Conservation (phyloP, 2,329 filamentous ascomycete species). For the Phyllosticta paracitricarpa region DNA sequence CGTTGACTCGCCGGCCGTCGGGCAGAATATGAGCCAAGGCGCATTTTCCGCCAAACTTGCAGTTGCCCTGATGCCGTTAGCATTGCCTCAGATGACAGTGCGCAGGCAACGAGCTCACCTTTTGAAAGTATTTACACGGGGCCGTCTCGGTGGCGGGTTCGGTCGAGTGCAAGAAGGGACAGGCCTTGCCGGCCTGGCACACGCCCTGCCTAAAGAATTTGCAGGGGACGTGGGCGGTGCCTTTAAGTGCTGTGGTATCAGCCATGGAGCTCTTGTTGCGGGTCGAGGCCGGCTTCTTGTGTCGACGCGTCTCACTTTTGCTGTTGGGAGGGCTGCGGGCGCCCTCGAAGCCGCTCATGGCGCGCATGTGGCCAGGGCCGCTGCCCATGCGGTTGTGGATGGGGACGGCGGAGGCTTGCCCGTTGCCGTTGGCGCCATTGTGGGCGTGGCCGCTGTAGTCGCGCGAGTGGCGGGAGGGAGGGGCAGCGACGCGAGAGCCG, state of each 20-base stretch:
- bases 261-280: not conserved
- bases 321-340: conserved; percentile 40
- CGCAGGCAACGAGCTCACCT: conserved; percentile 48
- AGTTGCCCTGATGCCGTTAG: conserved; percentile 64
- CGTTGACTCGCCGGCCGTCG: conserved; percentile 84
- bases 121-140: conserved; percentile 96
- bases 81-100: not conserved
- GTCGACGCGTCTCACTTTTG: conserved; percentile 30
- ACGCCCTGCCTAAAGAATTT: conserved; percentile 97
- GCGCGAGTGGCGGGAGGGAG: conserved; percentile 19
- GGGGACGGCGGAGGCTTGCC: conserved; percentile 25
- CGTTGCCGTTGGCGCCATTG: conserved; percentile 23
- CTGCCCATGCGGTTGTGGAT: conserved; percentile 22
- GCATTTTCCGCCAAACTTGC: conserved; percentile 97
- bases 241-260: conserved; percentile 38
- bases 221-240: conserved; percentile 95
- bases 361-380: conserved; percentile 22
- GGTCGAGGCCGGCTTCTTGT: not conserved
- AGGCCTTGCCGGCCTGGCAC: conserved; percentile 91
- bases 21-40: conserved; percentile 92
- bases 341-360: conserved; percentile 25
- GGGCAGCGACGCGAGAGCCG: conserved; percentile 11
- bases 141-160: conserved; percentile 75
- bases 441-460: conserved; percentile 21
- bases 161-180: conserved; percentile 91